A percentile compares a stretch with the other conserved stretches of the same genome.
These are phyloP conservation scores for Fagopyrum esculentum DNA, from an alignment of 148 eudicot species.

Conservation along the genomic window DNA sequence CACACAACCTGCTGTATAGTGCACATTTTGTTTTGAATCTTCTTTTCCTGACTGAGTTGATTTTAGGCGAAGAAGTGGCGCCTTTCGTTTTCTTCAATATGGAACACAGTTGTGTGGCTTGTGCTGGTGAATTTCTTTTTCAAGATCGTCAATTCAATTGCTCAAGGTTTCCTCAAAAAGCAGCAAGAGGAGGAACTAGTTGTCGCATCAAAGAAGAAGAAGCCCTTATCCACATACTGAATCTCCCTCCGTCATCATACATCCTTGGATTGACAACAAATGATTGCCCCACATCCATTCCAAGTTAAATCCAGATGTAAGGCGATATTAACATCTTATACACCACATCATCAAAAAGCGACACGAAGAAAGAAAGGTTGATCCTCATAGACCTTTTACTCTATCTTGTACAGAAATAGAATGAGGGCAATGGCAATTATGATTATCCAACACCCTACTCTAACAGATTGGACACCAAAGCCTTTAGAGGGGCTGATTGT, in stretches of 20 bases:
- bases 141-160: constrained; percentile 66
- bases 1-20: neutral
- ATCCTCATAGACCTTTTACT: neutral
- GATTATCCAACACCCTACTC: neutral
- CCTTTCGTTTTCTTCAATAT: constrained; percentile 58
- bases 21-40: neutral
- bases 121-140: constrained; percentile 63
- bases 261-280: neutral
- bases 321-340: neutral
- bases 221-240: neutral
- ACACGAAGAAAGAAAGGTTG: neutral
- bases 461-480: constrained; percentile 6
- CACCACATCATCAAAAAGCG: neutral
- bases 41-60: neutral
- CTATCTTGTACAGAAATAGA: constrained; percentile 8
- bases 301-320: neutral
- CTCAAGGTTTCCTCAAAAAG: constrained; percentile 60
- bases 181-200: constrained; percentile 55
- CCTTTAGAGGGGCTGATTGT: constrained; percentile 2
- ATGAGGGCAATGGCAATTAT: constrained; percentile 4
- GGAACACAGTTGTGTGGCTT: constrained; percentile 75
- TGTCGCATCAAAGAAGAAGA: constrained; percentile 26
- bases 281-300: neutral
- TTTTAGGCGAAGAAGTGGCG: constrained; percentile 57
- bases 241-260: neutral